Conservation (phyloP, 495 filamentous ascomycete species). For the Aspergillus asperescens region DNA sequence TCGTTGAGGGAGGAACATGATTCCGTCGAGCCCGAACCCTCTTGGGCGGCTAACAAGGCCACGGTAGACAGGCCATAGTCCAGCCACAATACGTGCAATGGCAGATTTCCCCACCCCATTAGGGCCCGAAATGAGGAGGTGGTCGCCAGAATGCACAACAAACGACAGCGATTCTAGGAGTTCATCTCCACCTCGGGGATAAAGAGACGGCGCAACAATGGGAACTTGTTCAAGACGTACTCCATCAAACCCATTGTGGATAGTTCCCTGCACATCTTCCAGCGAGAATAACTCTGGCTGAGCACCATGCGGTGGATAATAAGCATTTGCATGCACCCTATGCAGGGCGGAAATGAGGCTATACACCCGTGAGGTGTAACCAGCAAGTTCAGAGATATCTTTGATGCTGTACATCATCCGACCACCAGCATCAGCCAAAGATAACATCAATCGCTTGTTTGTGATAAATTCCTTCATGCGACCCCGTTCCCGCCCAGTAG, state of each 20-base stretch:
- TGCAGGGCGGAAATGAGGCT: conserved; percentile 91
- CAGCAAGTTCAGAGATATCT: conserved; percentile 88
- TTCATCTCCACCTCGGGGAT: conserved; percentile 80
- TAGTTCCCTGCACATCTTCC: conserved; percentile 85
- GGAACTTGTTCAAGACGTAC: conserved; percentile 91
- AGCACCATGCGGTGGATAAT: conserved; percentile 62
- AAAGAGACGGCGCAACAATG: conserved; percentile 75
- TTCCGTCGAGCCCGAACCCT: conserved; percentile 73
- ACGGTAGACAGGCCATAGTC: conserved; percentile 94
- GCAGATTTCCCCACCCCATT: conserved; percentile 94
- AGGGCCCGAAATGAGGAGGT: conserved; percentile 88
- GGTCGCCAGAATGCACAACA: conserved; percentile 82
- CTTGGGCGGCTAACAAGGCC: conserved; percentile 84
- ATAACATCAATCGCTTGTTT: conserved; percentile 97
- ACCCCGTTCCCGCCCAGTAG: conserved; percentile 60
- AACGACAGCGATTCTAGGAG: conserved; percentile 84
- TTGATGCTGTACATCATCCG: conserved; percentile 99
- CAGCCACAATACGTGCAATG: conserved; percentile 82
- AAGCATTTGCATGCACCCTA: conserved; percentile 83
- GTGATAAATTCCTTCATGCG: conserved; percentile 99
- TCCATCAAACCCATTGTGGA: conserved; percentile 90
- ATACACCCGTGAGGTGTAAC: conserved; percentile 94
- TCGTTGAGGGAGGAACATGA: conserved; percentile 96
- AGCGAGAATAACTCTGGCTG: conserved; percentile 79
- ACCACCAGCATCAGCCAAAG: conserved; percentile 91